Percentiles rank a stretch among this genome's conserved stretches.
phyloP scores from a whole-genome alignment of 2,329 filamentous ascomycete species.

The Xylaria multiplex region DNA sequence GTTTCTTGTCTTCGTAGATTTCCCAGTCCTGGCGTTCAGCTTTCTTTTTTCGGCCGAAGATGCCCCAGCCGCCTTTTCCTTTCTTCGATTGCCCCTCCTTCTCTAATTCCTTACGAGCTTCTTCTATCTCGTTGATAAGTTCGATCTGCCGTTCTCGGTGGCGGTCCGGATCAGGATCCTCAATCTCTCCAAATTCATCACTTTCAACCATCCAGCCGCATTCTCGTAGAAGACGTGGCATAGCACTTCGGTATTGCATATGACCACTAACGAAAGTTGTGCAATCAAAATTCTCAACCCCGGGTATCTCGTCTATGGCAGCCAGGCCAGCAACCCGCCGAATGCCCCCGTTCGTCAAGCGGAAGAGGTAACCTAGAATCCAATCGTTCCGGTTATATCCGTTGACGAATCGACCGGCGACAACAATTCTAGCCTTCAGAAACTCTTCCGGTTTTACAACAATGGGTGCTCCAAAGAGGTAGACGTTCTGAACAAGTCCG shows the following conservation, averaged over 20 bases:
- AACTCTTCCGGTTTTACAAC: constrained; percentile 94
- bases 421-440: constrained; percentile 79
- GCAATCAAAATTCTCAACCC: constrained; percentile 88
- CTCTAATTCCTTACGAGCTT: constrained; percentile 87
- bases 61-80: constrained; percentile 61
- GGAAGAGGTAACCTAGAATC: constrained; percentile 97
- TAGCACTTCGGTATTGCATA: constrained; percentile 94
- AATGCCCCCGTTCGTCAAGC: constrained; percentile 91
- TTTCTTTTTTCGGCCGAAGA: constrained; percentile 87
- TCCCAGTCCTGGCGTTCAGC: constrained; percentile 90
- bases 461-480: constrained; percentile 90
- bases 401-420: constrained; percentile 93
- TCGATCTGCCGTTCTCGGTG: constrained; percentile 88
- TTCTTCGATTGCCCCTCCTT: constrained; percentile 76
- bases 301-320: constrained; percentile 77
- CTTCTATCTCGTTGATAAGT: constrained; percentile 95
- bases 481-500: constrained; percentile 93
- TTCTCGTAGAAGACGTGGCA: constrained; percentile 86
- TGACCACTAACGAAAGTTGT: constrained; percentile 88
- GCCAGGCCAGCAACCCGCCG: constrained; percentile 86
- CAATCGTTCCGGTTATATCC: constrained; percentile 95
- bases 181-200: constrained; percentile 95
- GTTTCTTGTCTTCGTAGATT: constrained; percentile 80
- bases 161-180: constrained; percentile 95
- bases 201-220: constrained; percentile 92